Conservation (phyloP, 2,329 filamentous ascomycete genomes). For the Xylariaceae sp. region DNA sequence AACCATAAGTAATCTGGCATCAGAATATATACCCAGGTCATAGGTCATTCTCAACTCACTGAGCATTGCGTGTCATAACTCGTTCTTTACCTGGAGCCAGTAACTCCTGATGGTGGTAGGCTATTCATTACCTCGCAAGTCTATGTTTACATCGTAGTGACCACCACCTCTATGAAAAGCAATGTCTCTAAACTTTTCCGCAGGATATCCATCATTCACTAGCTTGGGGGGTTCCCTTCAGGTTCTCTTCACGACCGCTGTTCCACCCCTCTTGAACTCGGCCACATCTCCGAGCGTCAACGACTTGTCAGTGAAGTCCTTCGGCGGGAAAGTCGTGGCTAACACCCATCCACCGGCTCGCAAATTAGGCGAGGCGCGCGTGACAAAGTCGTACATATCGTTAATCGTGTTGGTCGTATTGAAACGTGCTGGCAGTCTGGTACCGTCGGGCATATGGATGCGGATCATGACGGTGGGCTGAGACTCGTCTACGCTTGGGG, state of each 20-base stretch:
- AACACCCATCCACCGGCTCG: slow-evolving; percentile 64
- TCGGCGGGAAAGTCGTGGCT: slow-evolving; percentile 79
- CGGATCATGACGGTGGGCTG: slow-evolving; percentile 68
- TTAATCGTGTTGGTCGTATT: slow-evolving; percentile 75
- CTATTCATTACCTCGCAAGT: too few relatives aligned
- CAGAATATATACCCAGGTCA: too few relatives aligned
- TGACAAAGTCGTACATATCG: slow-evolving; percentile 73
- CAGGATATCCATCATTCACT: too few relatives aligned
- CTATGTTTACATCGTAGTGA: too few relatives aligned
- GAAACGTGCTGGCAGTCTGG: slow-evolving; percentile 73
- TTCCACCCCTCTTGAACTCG: slow-evolving; percentile 64
- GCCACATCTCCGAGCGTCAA: slow-evolving; percentile 55
- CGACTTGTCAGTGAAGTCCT: slow-evolving; percentile 68
- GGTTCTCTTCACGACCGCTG: slow-evolving; percentile 56
- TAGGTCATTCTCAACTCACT: too few relatives aligned
- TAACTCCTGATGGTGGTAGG: too few relatives aligned
- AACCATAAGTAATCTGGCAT: too few relatives aligned
- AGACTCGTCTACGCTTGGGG: slow-evolving; percentile 53
- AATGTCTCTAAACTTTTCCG: too few relatives aligned
- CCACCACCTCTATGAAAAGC: too few relatives aligned
- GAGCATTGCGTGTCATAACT: too few relatives aligned
- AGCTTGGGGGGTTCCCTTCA: neutral
- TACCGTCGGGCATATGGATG: slow-evolving; percentile 75
- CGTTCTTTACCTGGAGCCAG: too few relatives aligned
- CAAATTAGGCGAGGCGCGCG: slow-evolving; percentile 56